These are phyloP conservation scores for Pachysolen tannophilus DNA, from an alignment of 805 yeast species.

Conservation along the genomic window DNA sequence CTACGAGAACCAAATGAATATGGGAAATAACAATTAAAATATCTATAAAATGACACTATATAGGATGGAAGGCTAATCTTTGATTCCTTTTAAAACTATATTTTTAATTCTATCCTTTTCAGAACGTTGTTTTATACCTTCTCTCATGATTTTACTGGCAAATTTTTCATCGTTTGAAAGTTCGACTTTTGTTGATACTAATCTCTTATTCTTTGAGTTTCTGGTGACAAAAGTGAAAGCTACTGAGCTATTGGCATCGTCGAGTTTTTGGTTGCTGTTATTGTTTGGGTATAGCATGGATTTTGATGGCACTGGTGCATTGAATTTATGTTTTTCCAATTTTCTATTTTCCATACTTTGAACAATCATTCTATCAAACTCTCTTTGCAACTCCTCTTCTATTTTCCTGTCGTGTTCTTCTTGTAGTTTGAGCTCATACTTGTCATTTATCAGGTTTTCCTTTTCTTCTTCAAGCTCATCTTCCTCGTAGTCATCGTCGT, in stretches of 20 bases:
- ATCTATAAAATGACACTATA: too few relatives aligned
- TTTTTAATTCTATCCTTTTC: constrained; percentile 53
- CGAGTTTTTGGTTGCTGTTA: background rate
- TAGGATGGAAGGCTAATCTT: too few relatives aligned
- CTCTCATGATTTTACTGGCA: constrained; percentile 42
- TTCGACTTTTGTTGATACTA: constrained; percentile 32
- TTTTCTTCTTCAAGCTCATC: constrained; percentile 13
- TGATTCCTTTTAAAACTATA: constrained; percentile 41
- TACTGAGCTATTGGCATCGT: constrained; percentile 13
- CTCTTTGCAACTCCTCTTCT: constrained; percentile 46
- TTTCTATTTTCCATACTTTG: constrained; percentile 38
- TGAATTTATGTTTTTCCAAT: constrained; percentile 20
- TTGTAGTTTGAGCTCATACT: constrained; percentile 26
- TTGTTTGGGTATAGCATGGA: constrained; percentile 1
- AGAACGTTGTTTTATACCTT: constrained; percentile 38
- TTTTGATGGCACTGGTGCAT: constrained; percentile 17
- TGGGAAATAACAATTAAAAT: too few relatives aligned
- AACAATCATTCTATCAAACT: constrained; percentile 43
- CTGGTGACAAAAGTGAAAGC: constrained; percentile 50
- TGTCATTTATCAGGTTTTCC: constrained; percentile 19
- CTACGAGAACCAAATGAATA: too few relatives aligned
- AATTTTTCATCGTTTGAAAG: constrained; percentile 50
- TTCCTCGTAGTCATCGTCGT: constrained; percentile 10
- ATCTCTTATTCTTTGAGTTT: constrained; percentile 33
- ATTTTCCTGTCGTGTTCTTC: constrained; percentile 36